Percentiles rank a stretch among this genome's conserved stretches.
Evolutionary conservation across 1,284 basidiomycete genomes (phyloP).

Genomic region (Boletus sp.): DNA sequence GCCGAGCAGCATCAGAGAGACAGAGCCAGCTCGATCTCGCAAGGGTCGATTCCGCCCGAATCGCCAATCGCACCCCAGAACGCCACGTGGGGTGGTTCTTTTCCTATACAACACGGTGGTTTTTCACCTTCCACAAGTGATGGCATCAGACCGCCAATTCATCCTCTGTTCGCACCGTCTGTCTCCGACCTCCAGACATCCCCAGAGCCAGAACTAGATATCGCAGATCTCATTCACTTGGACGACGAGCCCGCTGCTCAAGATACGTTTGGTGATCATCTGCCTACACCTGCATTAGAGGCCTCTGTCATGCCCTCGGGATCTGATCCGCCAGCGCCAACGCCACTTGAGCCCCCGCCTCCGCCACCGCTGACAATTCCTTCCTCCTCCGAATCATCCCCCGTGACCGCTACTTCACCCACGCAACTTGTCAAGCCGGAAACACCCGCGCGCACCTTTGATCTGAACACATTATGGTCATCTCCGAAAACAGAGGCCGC

Average conservation of each 20-base stretch:
- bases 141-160: slow-evolving; percentile 32
- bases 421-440: slow-evolving; percentile 40
- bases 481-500: slow-evolving; percentile 38
- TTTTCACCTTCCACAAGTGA: slow-evolving; percentile 27
- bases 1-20: slow-evolving; percentile 43
- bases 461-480: slow-evolving; percentile 68
- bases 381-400: slow-evolving; percentile 10
- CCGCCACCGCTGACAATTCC: slow-evolving; percentile 11
- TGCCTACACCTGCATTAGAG: slow-evolving; percentile 15
- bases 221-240: slow-evolving; percentile 73
- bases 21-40: slow-evolving; percentile 40
- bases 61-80: slow-evolving; percentile 49
- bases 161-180: slow-evolving; percentile 42
- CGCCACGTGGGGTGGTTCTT: slow-evolving; percentile 56
- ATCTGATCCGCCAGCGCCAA: slow-evolving; percentile 6
- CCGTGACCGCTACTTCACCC: slow-evolving; percentile 15
- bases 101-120: slow-evolving; percentile 34
- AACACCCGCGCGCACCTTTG: slow-evolving; percentile 47
- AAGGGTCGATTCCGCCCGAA: slow-evolving; percentile 57
- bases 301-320: slow-evolving; percentile 6
- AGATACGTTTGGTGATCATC: slow-evolving; percentile 22
- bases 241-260: slow-evolving; percentile 53
- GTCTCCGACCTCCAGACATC: slow-evolving; percentile 39
- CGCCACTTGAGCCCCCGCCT: slow-evolving; percentile 21
- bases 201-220: slow-evolving; percentile 61